phyloP scores from a whole-genome alignment of 2,329 filamentous ascomycete genomes.

The Colletotrichum tamarilloi region DNA sequence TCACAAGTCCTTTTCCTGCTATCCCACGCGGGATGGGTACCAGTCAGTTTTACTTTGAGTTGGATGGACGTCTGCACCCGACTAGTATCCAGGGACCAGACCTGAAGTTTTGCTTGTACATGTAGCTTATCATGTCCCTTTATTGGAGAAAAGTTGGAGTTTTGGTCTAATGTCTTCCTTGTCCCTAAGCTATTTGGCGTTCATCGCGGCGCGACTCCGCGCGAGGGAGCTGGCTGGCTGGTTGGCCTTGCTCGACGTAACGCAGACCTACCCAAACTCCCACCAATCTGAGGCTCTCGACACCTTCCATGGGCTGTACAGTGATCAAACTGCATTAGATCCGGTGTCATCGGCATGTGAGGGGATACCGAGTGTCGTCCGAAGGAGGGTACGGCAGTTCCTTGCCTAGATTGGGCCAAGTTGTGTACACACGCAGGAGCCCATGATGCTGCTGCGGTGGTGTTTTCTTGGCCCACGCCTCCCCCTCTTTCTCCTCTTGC shows the following conservation, averaged over 20 bases:
- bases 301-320: background rate
- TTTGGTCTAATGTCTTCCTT: background rate
- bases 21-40: background rate
- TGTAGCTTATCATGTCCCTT: background rate
- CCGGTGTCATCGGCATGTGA: conserved; percentile 21
- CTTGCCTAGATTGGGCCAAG: background rate
- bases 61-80: background rate
- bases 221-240: background rate
- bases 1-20: background rate
- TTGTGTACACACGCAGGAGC: background rate
- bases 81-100: background rate
- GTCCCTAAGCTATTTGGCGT: background rate
- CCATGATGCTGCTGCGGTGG: background rate
- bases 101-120: background rate
- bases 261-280: conserved; percentile 5
- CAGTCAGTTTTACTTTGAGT: conserved; percentile 12
- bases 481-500: background rate
- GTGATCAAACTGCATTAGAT: conserved; percentile 31
- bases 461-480: conserved; percentile 18
- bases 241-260: conserved; percentile 3
- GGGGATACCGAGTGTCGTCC: conserved; percentile 29
- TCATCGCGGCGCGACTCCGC: conserved; percentile 22
- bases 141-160: conserved; percentile 2
- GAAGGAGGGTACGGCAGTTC: conserved; percentile 29
- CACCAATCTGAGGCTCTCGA: conserved; percentile 11